These are phyloP conservation scores for Fusarium heterosporum DNA, from an alignment of 2,329 filamentous ascomycete species.

Conservation along the genomic window DNA sequence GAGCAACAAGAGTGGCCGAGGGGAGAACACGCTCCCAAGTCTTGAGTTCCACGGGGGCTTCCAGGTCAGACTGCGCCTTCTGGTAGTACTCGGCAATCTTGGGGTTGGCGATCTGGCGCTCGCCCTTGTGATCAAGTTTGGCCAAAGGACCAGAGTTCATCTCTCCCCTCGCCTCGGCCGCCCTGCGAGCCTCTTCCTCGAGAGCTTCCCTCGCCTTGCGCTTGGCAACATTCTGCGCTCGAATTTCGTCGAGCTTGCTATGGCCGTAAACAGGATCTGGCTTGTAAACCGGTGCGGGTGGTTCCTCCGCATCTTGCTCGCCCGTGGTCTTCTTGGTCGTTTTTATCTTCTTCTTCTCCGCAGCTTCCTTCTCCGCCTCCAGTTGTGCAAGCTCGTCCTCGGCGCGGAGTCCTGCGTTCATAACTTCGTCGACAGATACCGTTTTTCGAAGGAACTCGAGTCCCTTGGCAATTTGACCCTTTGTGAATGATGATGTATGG, in stretches of 20 bases:
- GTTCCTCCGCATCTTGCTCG: constrained; percentile 13
- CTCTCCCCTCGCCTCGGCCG: constrained; percentile 56
- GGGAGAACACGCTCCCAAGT: constrained; percentile 66
- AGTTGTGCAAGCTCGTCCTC: constrained; percentile 70
- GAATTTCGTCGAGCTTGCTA: constrained; percentile 68
- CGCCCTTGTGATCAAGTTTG: constrained; percentile 52
- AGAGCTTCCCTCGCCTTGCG: constrained; percentile 60
- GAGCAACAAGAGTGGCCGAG: constrained; percentile 60
- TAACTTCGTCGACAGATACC: constrained; percentile 68
- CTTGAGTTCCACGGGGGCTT: constrained; percentile 63
- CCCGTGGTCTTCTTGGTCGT: constrained; percentile 42
- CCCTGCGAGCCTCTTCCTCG: constrained; percentile 56
- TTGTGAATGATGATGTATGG: constrained; percentile 60
- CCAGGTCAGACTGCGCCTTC: constrained; percentile 62
- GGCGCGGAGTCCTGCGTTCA: constrained; percentile 70
- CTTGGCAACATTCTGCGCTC: constrained; percentile 63
- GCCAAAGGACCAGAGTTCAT: constrained; percentile 56
- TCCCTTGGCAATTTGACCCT: constrained; percentile 58
- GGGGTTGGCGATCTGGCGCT: constrained; percentile 55
- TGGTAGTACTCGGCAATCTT: constrained; percentile 56
- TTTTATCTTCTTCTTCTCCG: constrained; percentile 39
- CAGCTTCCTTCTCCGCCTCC: constrained; percentile 54
- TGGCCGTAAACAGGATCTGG: constrained; percentile 67
- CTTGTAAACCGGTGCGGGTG: constrained; percentile 44
- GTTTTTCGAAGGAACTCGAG: constrained; percentile 67